Percentiles rank a stretch among this genome's conserved stretches.
Conservation (phyloP, 441 rosid species). For the Erysimum pusillum region DNA sequence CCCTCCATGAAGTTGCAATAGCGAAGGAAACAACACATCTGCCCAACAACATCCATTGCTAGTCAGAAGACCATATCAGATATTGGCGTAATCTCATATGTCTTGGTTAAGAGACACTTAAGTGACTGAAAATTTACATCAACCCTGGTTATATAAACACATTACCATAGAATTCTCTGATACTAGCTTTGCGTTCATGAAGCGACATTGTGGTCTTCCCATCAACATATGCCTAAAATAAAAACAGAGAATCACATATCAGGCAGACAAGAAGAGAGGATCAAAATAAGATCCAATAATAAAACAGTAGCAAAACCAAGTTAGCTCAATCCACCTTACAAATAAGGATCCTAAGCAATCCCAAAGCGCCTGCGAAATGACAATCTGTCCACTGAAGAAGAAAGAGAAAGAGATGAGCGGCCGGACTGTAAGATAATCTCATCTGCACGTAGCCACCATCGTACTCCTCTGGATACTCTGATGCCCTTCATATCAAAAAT, state of each 20-base stretch:
- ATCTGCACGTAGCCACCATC: conserved; percentile 93
- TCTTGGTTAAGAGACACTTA: not conserved
- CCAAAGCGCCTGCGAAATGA: conserved; percentile 86
- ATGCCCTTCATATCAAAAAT: conserved; percentile 65
- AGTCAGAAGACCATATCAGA: not conserved
- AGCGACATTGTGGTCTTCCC: conserved; percentile 73
- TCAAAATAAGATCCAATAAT: not conserved
- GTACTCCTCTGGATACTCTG: conserved; percentile 80
- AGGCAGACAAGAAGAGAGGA: conserved; percentile 9
- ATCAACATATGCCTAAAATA: conserved; percentile 65
- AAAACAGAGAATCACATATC: conserved; percentile 11
- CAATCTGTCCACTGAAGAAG: conserved; percentile 97
- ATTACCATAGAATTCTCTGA: conserved; percentile 73
- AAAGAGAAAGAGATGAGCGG: conserved; percentile 85
- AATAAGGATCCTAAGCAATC: conserved; percentile 87
- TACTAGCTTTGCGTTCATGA: conserved; percentile 68
- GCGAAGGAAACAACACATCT: conserved; percentile 75
- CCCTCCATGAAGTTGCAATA: conserved; percentile 70
- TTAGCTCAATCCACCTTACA: conserved; percentile 61
- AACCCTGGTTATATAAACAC: not conserved
- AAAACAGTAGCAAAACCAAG: not conserved
- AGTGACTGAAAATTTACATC: not conserved
- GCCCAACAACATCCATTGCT: conserved; percentile 16
- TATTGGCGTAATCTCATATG: not conserved
- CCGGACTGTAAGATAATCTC: conserved; percentile 94